Base-by-base conservation (phyloP, 768 basidiomycete species). In the Naganishia onofrii region DNA sequence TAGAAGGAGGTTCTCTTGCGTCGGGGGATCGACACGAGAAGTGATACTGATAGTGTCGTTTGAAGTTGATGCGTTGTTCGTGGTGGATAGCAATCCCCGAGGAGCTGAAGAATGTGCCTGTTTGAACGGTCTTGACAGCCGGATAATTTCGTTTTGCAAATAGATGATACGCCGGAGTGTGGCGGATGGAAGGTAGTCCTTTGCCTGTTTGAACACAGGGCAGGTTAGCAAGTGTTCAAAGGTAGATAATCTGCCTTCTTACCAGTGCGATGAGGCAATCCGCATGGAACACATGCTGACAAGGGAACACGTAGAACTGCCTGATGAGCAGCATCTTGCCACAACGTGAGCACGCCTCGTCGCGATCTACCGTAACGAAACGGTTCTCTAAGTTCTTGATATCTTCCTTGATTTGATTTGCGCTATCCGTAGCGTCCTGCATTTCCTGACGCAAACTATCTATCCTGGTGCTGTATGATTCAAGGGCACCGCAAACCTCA, bases 271-370 rank as follows among this genome's bases (percentile, higher is more conserved):
- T 93, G 66, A 98, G 84, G 82, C 96, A 98, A 79, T 99, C 95
- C 7, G 93, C 93, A 82, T 98, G 96, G 86, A 98, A 98, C 19
- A 88, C 87, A 80, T 99, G 96, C 75, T 93, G 92, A 81, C 96
- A 98, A 53, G 96, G 96, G 82, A 99, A 99, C 56, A 95, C 92
- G 81, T 99, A 99, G 80, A 97, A 98, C 77, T 97, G 95, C 73
- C 95, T 84, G 28, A 88, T 89, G 66, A 97, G 82, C 63, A 99
- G 84, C 42, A 88, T 83, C 71, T 86, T 85, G 9, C 86, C 85
- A 81, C 96, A 98, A 32, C 85, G 85, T 13, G 90, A 89, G 76
- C 96, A 98, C 74, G 87, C 87, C 74, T 97, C 96, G 71, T 87
- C 87, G 9, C 88, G 85, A 72, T 95, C 91, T 66, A 98, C 88